A percentile compares a stretch with the other conserved stretches of the same genome.
Conservation (phyloP, 78 protist genomes). For the Emiliania huxleyi region DNA sequence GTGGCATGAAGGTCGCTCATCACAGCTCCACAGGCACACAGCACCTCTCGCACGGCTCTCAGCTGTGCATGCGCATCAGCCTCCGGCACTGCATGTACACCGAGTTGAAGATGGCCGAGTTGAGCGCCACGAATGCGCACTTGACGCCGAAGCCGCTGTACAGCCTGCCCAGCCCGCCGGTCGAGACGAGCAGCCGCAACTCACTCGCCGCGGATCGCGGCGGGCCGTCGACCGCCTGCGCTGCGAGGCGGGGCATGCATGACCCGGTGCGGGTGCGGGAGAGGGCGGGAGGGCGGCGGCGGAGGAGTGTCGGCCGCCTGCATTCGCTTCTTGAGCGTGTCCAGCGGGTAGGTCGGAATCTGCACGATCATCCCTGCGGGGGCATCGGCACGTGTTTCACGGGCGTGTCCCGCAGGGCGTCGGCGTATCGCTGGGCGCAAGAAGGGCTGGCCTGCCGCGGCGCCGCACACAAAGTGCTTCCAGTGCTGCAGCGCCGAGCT, state of each 20-base stretch:
- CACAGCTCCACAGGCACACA: too few relatives aligned
- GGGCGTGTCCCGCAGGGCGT: too few relatives aligned
- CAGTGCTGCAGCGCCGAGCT: not conserved
- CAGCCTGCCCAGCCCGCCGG: not conserved
- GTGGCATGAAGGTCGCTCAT: too few relatives aligned
- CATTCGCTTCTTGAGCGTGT: not conserved
- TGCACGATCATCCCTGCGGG: too few relatives aligned
- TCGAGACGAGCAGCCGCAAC: not conserved
- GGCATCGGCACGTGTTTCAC: too few relatives aligned
- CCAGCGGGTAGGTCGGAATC: not conserved
- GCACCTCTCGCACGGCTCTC: too few relatives aligned
- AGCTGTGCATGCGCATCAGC: not conserved
- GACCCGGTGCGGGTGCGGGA: too few relatives aligned
- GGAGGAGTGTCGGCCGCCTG: not conserved
- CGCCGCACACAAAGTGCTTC: not conserved
- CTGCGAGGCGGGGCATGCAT: too few relatives aligned
- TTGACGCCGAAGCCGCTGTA: not conserved
- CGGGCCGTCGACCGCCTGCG: too few relatives aligned
- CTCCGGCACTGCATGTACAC: not conserved
- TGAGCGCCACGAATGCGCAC: not conserved
- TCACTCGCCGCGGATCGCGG: not conserved
- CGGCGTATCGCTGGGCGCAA: too few relatives aligned
- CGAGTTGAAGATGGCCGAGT: not conserved
- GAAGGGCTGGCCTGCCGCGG: not conserved
- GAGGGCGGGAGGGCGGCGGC: too few relatives aligned